These are phyloP conservation scores for Aspergillus neoniger DNA, from an alignment of 2,329 filamentous ascomycete genomes.

Conservation along the genomic window DNA sequence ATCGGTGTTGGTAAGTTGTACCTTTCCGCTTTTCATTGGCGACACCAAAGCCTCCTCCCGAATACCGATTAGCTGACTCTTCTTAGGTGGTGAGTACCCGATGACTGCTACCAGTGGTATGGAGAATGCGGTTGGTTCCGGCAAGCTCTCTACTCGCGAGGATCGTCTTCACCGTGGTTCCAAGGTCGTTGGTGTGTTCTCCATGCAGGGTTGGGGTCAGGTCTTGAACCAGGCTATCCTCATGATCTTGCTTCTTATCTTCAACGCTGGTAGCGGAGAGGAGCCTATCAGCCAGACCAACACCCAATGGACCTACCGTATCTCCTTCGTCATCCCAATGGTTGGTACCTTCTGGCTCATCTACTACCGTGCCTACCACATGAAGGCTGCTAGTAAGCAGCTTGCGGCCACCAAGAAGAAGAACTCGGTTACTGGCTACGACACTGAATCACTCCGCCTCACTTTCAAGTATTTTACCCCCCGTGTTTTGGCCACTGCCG, in stretches of 20 bases:
- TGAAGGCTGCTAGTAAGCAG: conserved; percentile 10
- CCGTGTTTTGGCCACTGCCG: neutral
- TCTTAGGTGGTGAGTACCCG: conserved; percentile 5
- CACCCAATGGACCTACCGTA: conserved; percentile 10
- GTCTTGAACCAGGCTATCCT: conserved; percentile 8
- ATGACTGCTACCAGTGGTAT: conserved; percentile 8
- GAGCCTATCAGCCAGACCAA: conserved; percentile 6
- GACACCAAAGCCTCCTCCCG: neutral
- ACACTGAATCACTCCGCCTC: conserved; percentile 1
- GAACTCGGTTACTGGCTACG: conserved; percentile 5
- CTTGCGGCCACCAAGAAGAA: conserved; percentile 7
- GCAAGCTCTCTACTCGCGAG: conserved; percentile 7
- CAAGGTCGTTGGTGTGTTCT: conserved; percentile 3
- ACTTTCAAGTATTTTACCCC: conserved; percentile 8
- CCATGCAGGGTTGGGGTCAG: conserved; percentile 10
- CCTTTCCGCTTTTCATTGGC: neutral
- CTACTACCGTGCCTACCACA: conserved; percentile 10
- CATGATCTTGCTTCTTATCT: conserved; percentile 9
- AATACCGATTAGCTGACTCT: neutral
- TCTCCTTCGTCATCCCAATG: conserved; percentile 7
- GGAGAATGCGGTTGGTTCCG: conserved; percentile 6
- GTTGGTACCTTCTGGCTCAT: conserved; percentile 8
- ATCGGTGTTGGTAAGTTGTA: conserved; percentile 1
- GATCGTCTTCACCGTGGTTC: conserved; percentile 7
- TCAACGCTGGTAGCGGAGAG: conserved; percentile 6